Base-by-base conservation (phyloP, 805 yeast genomes). In the Hyphopichia homilentoma region DNA sequence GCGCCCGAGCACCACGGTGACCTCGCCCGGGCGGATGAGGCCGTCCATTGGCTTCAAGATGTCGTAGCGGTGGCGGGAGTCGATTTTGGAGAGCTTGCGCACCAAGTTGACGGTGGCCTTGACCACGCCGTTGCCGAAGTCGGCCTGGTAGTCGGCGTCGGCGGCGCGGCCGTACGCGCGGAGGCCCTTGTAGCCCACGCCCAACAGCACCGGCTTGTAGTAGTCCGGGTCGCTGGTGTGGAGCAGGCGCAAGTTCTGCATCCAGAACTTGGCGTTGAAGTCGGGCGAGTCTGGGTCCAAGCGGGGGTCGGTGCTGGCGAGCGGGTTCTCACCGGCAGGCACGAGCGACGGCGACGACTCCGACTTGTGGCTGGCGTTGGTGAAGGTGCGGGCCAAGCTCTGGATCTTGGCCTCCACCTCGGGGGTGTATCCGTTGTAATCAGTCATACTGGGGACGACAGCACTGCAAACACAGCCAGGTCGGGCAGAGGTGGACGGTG, bases 1-100 rank as follows among this genome's bases (percentile, higher is more conserved):
- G 56, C 89, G 73, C 36, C 93, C 90, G 28, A 83, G 61, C 7
- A 83, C 87, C 30, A 81, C 82, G 6, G 82, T 71, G 29, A 81
- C 60, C 39, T 79, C 80, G 30, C 87, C 86, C 3, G 84, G 79
- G 32, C 60, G 61, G 34, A 79, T 62, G 4, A 72, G 33, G 12
- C 80, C 87, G 46, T 79, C 84, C 83, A 79, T 78, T 19, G 81
- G 70, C 50, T 78, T 79, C 53, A 75, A 62, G 40, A 75, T 79
- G 39, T 73, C 75, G 41, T 74, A 77, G 35, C 34, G 30, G 13
- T 32, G 35, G 19, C 38, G 41, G 13, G 34, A 25, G 19, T 21
- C 16, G 5, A 16, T 5, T 12, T 32, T 25, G 16, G 19, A 7
- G 1, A 35, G 14, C 11, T 25, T 24, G 3, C 30, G 11, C 19